phyloP scores from a whole-genome alignment of 2,329 filamentous ascomycete species.

The Cercospora janseana region DNA sequence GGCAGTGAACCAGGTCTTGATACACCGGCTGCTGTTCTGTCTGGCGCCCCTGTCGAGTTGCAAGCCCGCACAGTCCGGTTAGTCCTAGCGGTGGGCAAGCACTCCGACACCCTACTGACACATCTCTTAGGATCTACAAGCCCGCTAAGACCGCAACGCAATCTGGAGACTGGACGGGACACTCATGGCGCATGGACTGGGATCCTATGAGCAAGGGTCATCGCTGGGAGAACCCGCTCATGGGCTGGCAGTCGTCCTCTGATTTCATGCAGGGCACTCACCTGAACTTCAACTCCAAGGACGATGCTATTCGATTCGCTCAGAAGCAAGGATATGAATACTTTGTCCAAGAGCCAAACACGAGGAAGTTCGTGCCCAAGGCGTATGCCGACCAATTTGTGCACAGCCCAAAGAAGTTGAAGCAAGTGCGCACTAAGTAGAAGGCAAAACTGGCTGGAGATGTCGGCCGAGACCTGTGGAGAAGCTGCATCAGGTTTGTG shows the following conservation, averaged over 20 bases:
- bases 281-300: slow-evolving; percentile 86
- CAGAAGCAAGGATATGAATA: slow-evolving; percentile 99
- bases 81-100: slow-evolving; percentile 26
- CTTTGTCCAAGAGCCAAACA: slow-evolving; percentile 95
- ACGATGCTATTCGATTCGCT: slow-evolving; percentile 91
- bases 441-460: slow-evolving; percentile 41
- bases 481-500: slow-evolving; percentile 1
- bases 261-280: slow-evolving; percentile 94
- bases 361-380: slow-evolving; percentile 82
- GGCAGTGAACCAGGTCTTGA: slow-evolving; percentile 77
- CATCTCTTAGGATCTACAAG: slow-evolving; percentile 72
- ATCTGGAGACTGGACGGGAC: slow-evolving; percentile 80
- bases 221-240: slow-evolving; percentile 96
- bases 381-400: slow-evolving; percentile 96
- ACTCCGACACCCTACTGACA: background rate
- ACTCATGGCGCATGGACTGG: slow-evolving; percentile 98
- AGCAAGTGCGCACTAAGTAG: slow-evolving; percentile 77
- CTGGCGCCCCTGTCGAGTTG: slow-evolving; percentile 88
- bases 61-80: slow-evolving; percentile 94
- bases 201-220: slow-evolving; percentile 88
- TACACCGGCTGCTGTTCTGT: slow-evolving; percentile 80
- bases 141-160: slow-evolving; percentile 94
- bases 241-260: slow-evolving; percentile 96
- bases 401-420: slow-evolving; percentile 80
- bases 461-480: background rate